Evolutionary conservation across 352 stramenopile genomes (phyloP).

Genomic region (Elongisporangium prolatum): DNA sequence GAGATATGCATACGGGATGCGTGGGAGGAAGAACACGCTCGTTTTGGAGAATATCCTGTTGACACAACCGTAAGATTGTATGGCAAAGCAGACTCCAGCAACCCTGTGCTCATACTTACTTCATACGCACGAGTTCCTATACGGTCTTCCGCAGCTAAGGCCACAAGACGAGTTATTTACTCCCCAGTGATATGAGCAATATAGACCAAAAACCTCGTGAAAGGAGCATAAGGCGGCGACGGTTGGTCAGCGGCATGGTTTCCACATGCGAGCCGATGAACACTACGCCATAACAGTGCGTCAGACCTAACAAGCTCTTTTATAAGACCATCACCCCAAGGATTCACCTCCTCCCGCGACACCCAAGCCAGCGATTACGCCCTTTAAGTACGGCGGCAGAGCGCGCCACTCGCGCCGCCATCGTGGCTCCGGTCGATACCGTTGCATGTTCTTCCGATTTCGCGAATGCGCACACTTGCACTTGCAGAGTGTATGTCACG

Average conservation of each 20-base stretch:
- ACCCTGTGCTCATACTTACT: neutral
- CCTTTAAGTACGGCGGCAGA: constrained; percentile 31
- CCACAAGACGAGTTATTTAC: too few species aligned
- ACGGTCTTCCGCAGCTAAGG: neutral
- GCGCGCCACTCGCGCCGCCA: constrained; percentile 28
- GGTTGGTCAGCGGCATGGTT: constrained; percentile 52
- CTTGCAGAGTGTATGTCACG: neutral
- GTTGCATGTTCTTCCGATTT: neutral
- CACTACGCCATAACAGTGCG: constrained; percentile 5
- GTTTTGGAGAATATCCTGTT: neutral
- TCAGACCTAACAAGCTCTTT: neutral
- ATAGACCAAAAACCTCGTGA: constrained; percentile 37
- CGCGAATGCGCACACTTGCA: neutral
- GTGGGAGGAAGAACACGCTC: constrained; percentile 33
- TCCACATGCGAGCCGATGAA: constrained; percentile 36
- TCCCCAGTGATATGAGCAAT: too few species aligned
- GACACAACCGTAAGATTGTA: neutral
- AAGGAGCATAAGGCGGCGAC: constrained; percentile 60
- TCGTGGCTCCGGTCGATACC: neutral
- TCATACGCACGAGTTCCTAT: neutral
- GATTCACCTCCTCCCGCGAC: constrained; percentile 3
- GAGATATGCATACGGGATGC: constrained; percentile 32
- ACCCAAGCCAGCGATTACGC: constrained; percentile 13
- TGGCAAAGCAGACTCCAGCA: neutral
- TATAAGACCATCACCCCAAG: neutral